Percentiles rank a stretch among this genome's conserved stretches.
Conservation (phyloP, 2,329 filamentous ascomycete genomes). For the Trichoderma asperellum region DNA sequence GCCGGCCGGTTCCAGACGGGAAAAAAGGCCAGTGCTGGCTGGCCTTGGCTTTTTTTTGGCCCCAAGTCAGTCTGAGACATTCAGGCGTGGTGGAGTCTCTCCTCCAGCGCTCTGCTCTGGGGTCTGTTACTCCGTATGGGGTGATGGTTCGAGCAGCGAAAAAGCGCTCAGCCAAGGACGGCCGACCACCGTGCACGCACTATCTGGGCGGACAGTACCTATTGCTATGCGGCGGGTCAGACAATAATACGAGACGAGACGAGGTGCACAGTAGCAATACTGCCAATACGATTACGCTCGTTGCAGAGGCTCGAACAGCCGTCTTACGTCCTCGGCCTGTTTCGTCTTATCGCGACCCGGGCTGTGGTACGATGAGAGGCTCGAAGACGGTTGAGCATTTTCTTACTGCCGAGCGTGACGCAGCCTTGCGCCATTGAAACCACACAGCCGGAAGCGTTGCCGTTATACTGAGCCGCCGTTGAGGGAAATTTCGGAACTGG, state of each 20-base stretch:
- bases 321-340: neutral
- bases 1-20: neutral
- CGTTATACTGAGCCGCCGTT: neutral
- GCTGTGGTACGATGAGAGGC: slow-evolving; percentile 4
- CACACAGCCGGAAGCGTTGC: neutral
- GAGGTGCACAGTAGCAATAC: neutral
- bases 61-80: slow-evolving; percentile 21
- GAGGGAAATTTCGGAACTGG: neutral
- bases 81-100: slow-evolving; percentile 17
- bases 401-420: neutral
- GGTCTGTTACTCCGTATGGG: slow-evolving; percentile 12
- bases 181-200: slow-evolving; percentile 18
- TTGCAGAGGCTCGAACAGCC: neutral
- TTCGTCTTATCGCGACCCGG: neutral
- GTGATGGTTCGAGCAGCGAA: slow-evolving; percentile 22
- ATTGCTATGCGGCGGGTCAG: neutral
- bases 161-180: slow-evolving; percentile 18
- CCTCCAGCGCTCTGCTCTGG: neutral
- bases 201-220: neutral
- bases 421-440: slow-evolving; percentile 7
- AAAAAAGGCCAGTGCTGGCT: neutral
- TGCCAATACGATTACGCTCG: slow-evolving; percentile 8
- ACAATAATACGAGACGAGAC: neutral
- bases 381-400: neutral
- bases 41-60: slow-evolving; percentile 7